These are phyloP conservation scores for Cordyceps farinosa DNA, from an alignment of 2,329 filamentous ascomycete genomes.

Conservation along the genomic window DNA sequence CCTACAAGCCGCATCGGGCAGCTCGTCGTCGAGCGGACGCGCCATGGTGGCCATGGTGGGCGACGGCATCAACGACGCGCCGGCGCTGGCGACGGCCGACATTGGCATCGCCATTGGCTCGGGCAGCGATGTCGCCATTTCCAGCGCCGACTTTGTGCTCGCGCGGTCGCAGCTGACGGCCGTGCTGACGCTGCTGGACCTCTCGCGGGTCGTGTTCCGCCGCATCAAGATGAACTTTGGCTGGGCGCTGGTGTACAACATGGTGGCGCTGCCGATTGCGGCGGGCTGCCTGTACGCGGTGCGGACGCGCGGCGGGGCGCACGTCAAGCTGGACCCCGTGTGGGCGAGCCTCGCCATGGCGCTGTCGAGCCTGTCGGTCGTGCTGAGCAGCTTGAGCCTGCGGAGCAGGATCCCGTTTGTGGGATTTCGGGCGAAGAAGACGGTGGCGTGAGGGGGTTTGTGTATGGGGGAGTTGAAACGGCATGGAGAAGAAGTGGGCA, in stretches of 20 bases:
- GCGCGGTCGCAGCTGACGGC: slow-evolving; percentile 67
- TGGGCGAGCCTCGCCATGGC: slow-evolving; percentile 95
- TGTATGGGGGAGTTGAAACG: not conserved
- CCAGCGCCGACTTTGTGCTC: slow-evolving; percentile 77
- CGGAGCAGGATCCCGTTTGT: slow-evolving; percentile 45
- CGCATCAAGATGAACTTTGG: slow-evolving; percentile 81
- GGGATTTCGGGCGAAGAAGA: slow-evolving; percentile 39
- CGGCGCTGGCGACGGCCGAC: slow-evolving; percentile 75
- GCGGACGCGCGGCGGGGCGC: slow-evolving; percentile 42
- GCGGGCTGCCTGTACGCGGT: slow-evolving; percentile 72
- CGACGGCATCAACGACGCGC: slow-evolving; percentile 84
- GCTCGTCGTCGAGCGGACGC: slow-evolving; percentile 31
- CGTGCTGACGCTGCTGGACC: slow-evolving; percentile 68
- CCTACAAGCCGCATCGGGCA: slow-evolving; percentile 52
- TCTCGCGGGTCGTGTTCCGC: slow-evolving; percentile 69
- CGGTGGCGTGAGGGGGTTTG: not conserved
- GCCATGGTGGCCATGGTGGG: slow-evolving; percentile 76
- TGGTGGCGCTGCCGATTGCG: slow-evolving; percentile 73
- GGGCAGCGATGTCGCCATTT: slow-evolving; percentile 80
- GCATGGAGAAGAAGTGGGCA: no score
- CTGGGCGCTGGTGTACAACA: slow-evolving; percentile 82
- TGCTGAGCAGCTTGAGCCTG: slow-evolving; percentile 74
- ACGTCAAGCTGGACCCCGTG: slow-evolving; percentile 67
- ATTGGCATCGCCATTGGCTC: slow-evolving; percentile 81
- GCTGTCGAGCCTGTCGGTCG: slow-evolving; percentile 83